Evolutionary conservation across 306 rosid genomes (phyloP), one percentile per base, ranked within the genome.

Genomic region (Elaeagnus macrophylla): DNA sequence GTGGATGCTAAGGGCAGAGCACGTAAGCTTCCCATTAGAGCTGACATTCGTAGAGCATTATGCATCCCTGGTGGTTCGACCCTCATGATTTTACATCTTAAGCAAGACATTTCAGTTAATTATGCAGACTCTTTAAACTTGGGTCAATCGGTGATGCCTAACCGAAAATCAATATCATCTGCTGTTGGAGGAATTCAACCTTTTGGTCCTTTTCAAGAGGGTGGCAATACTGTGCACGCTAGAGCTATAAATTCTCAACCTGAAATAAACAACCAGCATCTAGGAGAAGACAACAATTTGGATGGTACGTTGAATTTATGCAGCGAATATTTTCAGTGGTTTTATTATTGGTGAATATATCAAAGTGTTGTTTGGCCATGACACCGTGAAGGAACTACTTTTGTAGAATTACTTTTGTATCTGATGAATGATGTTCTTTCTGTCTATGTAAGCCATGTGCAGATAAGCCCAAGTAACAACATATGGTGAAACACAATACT

Each of bases 21-120:
- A 60, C 79, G 79, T 39, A 81, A 76, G 73, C 56, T 83, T n/a
- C 94, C 95, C 47, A 65, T 89, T 58, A 85, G 73, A 79, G 80
- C 97, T 56, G 82, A 64, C 64, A 79, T 89, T 71, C 85, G 86
- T 38, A 77, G 68, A 79, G 75, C 88, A 45, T 75, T 89, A 77
- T 85, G 95, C 78, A 76, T 89, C 69, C 97, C 87, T 11, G 97
- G 97, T 47, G 94, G 94, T 61, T 85, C 97, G 42, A 83, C 94
- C 45, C 89, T 89, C 75, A 83, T 89, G 97, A 65, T 81, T 79
- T 79, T 73, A 60, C 81, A 81, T 77, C 77, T 85, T 62, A 72
- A 49, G 77, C 67, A 65, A 41, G 89, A 72, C 10, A 57, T 43
- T 59, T 49, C 72, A 57, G 72, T 59, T 55, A 66, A 50, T 41